Conservation (phyloP, 441 rosid species). For the Gossypium gossypioides region DNA sequence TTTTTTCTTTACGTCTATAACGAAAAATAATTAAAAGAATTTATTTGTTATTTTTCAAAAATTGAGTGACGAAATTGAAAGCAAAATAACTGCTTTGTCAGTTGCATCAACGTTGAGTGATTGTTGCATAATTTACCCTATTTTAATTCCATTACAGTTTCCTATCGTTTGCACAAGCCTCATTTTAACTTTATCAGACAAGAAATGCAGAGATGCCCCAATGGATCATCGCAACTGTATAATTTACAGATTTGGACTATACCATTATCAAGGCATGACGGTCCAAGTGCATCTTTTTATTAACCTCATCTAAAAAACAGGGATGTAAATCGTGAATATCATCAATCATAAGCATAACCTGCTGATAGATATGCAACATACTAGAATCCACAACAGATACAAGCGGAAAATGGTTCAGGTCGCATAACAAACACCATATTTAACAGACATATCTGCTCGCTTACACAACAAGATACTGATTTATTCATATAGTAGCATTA, state of each 20-base stretch:
- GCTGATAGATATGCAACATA: background rate
- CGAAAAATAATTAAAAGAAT: too few species aligned
- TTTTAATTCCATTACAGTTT: background rate
- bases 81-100: too few species aligned
- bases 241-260: too few species aligned
- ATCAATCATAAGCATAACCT: background rate
- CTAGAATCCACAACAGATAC: background rate
- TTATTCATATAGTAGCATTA: slow-evolving; percentile 17
- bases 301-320: background rate
- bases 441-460: background rate
- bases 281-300: background rate
- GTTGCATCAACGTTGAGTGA: too few species aligned
- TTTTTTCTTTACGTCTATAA: too few species aligned
- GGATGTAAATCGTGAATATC: background rate
- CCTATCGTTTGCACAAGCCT: background rate
- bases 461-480: background rate
- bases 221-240: background rate
- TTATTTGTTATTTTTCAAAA: too few species aligned
- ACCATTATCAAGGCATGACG: background rate
- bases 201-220: background rate
- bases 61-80: too few species aligned
- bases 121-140: too few species aligned
- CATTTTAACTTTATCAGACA: background rate
- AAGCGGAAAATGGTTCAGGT: background rate
- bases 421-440: slow-evolving; percentile 3